Evolutionary conservation across 345 rosid genomes (phyloP), one percentile per base, ranked within the genome.

Genomic region (Brassica nigra): DNA sequence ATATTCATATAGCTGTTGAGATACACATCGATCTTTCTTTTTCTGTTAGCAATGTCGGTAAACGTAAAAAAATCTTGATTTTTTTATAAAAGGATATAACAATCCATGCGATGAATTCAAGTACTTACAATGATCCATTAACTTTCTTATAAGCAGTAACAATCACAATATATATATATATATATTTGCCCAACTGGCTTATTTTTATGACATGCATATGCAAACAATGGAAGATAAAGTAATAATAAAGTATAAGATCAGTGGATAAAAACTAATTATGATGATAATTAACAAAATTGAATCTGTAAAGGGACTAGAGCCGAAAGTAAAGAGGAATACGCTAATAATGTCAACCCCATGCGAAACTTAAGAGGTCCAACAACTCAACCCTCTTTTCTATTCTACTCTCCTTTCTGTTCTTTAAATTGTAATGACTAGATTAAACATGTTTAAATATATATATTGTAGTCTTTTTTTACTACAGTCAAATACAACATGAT

Each of bases 291-390:
- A 67, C 69, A 61, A 73, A 59, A 67, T 39, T 59, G 27, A 74
- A 58, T 79, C 68, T 73, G 74, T 67, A 80, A 80, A 80, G 83
- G 80, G 80, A 55, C 72, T 73, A 75, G 55, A 75, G 83, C 83
- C 83, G 80, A 80, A 80, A 80, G 83, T 70, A 30, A 81, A 81
- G 59, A n/a, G 42, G 18, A 70, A 57, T 70, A 71, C 27, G 77
- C 69, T 59, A 76, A 76, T 81, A 58, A 81, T 81, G 83, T 76
- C 16, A 76, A 76, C 61, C 63, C 83, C 80, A 81, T 81, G 80
- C 73, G 80, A 80, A 75, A 70, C 66, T 49, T 54, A 37, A 29
- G 76, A 76, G 73, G 80, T 71, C 83, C 83, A 81, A 81, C 74
- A 81, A 71, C 76, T 81, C 62, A 81, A 81, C 74, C 61, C 57